These are phyloP conservation scores for Nakataea oryzae DNA, from an alignment of 2,329 filamentous ascomycete genomes.

Conservation along the genomic window DNA sequence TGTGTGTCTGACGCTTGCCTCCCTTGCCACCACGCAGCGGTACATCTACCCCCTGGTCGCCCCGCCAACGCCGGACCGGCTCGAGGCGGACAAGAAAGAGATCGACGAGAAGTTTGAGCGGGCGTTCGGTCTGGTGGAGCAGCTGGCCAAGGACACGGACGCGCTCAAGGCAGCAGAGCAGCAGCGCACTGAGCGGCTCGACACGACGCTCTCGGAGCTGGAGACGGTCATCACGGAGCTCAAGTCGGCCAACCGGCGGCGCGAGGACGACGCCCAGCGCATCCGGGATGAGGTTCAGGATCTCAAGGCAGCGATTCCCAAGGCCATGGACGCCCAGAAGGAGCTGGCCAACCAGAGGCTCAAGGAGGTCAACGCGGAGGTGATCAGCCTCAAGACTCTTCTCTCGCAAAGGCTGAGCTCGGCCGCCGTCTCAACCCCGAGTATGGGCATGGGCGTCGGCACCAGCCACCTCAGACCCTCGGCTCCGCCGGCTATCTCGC, in stretches of 20 bases:
- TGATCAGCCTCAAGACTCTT: slow-evolving; percentile 86
- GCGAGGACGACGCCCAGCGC: slow-evolving; percentile 79
- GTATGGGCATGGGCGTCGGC: slow-evolving; percentile 12
- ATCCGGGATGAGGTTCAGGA: slow-evolving; percentile 78
- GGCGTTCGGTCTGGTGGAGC: slow-evolving; percentile 84
- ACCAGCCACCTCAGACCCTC: slow-evolving; percentile 19
- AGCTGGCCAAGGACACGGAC: slow-evolving; percentile 82
- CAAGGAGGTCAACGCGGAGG: slow-evolving; percentile 74
- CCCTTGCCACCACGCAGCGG: slow-evolving; percentile 40
- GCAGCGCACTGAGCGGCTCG: slow-evolving; percentile 71
- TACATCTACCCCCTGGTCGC: slow-evolving; percentile 87
- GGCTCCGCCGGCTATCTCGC: slow-evolving; percentile 8
- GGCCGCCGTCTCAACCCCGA: slow-evolving; percentile 22
- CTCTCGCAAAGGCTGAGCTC: slow-evolving; percentile 54
- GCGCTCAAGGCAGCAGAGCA: slow-evolving; percentile 80
- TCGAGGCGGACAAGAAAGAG: slow-evolving; percentile 86
- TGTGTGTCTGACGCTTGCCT: background rate
- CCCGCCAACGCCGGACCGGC: slow-evolving; percentile 83
- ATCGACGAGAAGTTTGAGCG: slow-evolving; percentile 92
- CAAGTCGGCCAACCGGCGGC: slow-evolving; percentile 67
- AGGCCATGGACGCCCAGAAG: slow-evolving; percentile 80
- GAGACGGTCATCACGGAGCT: slow-evolving; percentile 74
- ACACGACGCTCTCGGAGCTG: slow-evolving; percentile 71
- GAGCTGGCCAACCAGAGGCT: slow-evolving; percentile 71
- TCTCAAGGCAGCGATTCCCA: slow-evolving; percentile 77